These are phyloP conservation scores for Lepidopterella palustris DNA, from an alignment of 495 filamentous ascomycete genomes.

Conservation along the genomic window DNA sequence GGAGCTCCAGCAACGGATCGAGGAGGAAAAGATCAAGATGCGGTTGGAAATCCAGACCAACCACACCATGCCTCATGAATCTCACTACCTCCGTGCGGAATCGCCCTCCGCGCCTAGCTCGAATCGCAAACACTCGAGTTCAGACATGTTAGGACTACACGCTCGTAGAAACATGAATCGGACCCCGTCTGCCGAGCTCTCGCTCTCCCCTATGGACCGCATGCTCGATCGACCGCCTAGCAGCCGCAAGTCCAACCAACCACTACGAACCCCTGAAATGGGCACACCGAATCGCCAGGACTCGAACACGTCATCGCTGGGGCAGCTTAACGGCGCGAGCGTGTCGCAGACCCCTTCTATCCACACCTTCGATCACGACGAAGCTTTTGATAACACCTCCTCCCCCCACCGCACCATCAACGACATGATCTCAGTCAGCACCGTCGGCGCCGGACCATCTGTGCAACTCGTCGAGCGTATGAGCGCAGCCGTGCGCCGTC, in stretches of 20 bases:
- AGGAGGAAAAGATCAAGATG: constrained; percentile 72
- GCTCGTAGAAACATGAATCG: constrained; percentile 21
- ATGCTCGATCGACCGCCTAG: constrained; percentile 37
- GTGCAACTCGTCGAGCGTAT: constrained; percentile 96
- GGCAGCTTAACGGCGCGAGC: constrained; percentile 25
- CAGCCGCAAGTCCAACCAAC: constrained; percentile 44
- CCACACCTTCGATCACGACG: constrained; percentile 55
- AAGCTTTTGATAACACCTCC: constrained; percentile 57
- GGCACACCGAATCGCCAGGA: constrained; percentile 33
- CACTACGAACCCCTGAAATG: constrained; percentile 27
- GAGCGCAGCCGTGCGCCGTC: constrained; percentile 80
- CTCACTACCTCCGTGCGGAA: constrained; percentile 20
- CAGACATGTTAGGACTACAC: constrained; percentile 17
- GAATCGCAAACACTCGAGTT: constrained; percentile 25
- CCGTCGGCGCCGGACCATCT: constrained; percentile 80
- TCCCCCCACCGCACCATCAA: constrained; percentile 70
- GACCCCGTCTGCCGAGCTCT: constrained; percentile 25
- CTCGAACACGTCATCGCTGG: constrained; percentile 27
- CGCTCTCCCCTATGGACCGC: constrained; percentile 24
- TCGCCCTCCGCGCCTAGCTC: constrained; percentile 22
- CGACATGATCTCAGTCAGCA: constrained; percentile 84
- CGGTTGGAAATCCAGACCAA: constrained; percentile 47
- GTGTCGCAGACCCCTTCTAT: constrained; percentile 48
- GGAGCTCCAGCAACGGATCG: constrained; percentile 53
- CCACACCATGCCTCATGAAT: background rate